Conservation (phyloP, 1,284 basidiomycete genomes). For the Clitocybe nebularis region DNA sequence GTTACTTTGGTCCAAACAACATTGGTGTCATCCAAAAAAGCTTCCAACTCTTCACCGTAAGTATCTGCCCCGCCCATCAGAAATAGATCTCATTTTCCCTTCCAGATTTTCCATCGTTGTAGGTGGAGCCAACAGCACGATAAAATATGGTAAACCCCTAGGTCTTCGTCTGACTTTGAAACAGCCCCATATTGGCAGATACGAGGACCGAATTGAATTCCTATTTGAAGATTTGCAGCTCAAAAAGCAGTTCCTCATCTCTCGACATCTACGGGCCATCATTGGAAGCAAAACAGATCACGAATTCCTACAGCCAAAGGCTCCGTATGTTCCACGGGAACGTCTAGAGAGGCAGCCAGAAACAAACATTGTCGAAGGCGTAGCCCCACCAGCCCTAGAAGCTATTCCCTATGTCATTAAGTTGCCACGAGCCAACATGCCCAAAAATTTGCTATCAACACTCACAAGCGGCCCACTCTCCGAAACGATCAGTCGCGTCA, state of each 20-base stretch:
- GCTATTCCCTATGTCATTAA: constrained; percentile 37
- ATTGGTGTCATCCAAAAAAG: constrained; percentile 33
- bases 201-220: constrained; percentile 42
- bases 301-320: constrained; percentile 42
- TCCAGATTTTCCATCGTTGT: constrained; percentile 31
- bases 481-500: constrained; percentile 24
- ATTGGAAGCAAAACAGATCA: constrained; percentile 45
- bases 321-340: constrained; percentile 49
- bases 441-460: constrained; percentile 25
- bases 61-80: constrained; percentile 10
- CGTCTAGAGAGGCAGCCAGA: constrained; percentile 36
- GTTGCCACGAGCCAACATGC: constrained; percentile 38
- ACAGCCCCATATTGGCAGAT: constrained; percentile 41
- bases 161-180: constrained; percentile 31
- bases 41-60: constrained; percentile 27
- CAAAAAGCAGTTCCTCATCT: constrained; percentile 40
- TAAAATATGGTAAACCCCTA: constrained; percentile 26
- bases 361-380: constrained; percentile 42
- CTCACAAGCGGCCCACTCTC: constrained; percentile 25
- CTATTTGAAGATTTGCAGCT: constrained; percentile 37
- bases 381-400: constrained; percentile 35
- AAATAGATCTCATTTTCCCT: background rate
- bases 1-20: constrained; percentile 26
- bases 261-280: constrained; percentile 35
- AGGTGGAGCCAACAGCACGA: constrained; percentile 10